Percentiles rank a stretch among this genome's conserved stretches.
Conservation (phyloP, 2,329 filamentous ascomycete genomes). For the Talaromyces pinophilus region DNA sequence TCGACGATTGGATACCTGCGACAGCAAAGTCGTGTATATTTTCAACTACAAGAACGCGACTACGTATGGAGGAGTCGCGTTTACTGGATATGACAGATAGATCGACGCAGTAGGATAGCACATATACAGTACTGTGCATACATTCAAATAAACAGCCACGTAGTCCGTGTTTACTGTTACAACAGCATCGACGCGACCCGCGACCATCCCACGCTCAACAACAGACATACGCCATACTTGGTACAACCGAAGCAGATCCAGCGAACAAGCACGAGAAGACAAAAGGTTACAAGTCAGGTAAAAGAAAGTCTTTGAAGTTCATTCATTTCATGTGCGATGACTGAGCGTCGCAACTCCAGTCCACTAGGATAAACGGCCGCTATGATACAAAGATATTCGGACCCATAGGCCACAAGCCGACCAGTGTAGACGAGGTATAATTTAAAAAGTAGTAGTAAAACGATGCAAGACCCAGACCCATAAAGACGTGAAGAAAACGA, state of each 20-base stretch:
- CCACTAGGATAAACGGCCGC: slow-evolving; percentile 34
- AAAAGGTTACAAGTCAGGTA: neutral
- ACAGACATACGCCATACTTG: neutral
- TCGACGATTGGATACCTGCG: neutral
- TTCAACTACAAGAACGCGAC: neutral
- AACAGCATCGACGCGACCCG: neutral
- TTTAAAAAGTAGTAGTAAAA: slow-evolving; percentile 39
- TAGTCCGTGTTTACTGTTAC: neutral
- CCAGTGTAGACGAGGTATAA: slow-evolving; percentile 24
- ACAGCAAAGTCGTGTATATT: neutral
- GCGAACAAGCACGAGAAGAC: too few relatives aligned
- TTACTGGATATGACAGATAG: neutral
- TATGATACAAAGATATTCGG: slow-evolving; percentile 46
- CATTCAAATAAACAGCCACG: neutral
- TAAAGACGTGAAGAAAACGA: slow-evolving; percentile 42
- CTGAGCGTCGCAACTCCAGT: slow-evolving; percentile 18
- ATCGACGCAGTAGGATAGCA: neutral
- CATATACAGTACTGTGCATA: neutral
- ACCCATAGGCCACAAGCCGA: slow-evolving; percentile 43
- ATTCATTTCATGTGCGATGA: slow-evolving; percentile 22
- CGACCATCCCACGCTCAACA: neutral
- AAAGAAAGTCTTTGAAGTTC: slow-evolving; percentile 13
- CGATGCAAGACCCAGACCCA: slow-evolving; percentile 45
- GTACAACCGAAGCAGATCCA: neutral
- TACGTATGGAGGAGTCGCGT: neutral